Percentiles rank a stretch among this genome's conserved stretches.
phyloP scores from a whole-genome alignment of 345 rosid genomes.

The Noccaea bulbosa region DNA sequence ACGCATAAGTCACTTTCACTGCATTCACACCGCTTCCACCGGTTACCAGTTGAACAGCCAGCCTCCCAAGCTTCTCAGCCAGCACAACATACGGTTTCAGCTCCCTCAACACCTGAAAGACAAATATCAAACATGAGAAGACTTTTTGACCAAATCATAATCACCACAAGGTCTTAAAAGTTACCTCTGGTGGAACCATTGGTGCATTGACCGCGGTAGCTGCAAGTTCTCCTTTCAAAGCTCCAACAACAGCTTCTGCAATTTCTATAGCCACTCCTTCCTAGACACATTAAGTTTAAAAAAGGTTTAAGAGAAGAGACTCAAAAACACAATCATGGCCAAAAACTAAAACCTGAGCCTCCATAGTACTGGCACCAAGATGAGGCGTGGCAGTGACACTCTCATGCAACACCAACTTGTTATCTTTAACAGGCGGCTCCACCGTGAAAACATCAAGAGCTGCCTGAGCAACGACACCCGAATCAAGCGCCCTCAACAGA shows the following conservation, averaged over 20 bases:
- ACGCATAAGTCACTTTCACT: constrained; percentile 59
- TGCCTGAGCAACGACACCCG: constrained; percentile 57
- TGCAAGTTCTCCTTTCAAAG: constrained; percentile 62
- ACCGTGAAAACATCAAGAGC: constrained; percentile 58
- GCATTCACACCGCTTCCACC: constrained; percentile 73
- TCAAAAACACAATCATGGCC: not conserved
- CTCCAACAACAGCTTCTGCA: constrained; percentile 64
- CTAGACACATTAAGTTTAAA: constrained; percentile 25
- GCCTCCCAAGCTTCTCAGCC: constrained; percentile 65
- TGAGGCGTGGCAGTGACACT: constrained; percentile 60
- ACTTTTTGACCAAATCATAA: too few relatives aligned
- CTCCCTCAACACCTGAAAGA: constrained; percentile 57
- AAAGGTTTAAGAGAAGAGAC: not conserved
- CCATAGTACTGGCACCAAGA: constrained; percentile 66
- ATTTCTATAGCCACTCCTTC: constrained; percentile 65
- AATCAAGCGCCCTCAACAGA: constrained; percentile 52
- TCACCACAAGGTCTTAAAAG: too few relatives aligned
- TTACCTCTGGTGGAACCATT: constrained; percentile 51
- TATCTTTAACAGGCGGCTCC: constrained; percentile 54
- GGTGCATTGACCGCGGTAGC: constrained; percentile 63
- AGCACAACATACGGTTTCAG: constrained; percentile 62
- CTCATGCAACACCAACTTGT: constrained; percentile 55
- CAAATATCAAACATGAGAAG: not conserved
- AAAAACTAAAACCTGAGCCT: constrained; percentile 53
- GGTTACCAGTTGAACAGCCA: constrained; percentile 70